A percentile compares a stretch with the other conserved stretches of the same genome.
phyloP scores from a whole-genome alignment of 257 asterid genomes.

The Datura wrightii region DNA sequence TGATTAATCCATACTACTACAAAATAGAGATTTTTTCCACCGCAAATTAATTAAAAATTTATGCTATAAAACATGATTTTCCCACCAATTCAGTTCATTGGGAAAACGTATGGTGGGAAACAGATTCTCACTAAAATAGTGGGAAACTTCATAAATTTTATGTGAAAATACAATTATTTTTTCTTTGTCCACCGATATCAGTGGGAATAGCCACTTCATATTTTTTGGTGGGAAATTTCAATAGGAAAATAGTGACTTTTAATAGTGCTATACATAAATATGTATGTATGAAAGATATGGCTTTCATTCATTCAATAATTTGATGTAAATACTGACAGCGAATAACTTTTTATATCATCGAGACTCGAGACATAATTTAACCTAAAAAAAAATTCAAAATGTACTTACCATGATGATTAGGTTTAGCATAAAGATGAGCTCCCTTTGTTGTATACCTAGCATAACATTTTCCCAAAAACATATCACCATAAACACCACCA shows the following conservation, averaged over 20 bases:
- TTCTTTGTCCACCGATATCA: too few species aligned
- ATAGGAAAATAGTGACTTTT: too few species aligned
- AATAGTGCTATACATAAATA: not conserved
- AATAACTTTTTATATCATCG: not conserved
- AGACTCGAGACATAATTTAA: not conserved
- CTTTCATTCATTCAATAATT: not conserved
- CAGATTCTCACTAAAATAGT: too few species aligned
- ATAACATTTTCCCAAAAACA: slow-evolving; percentile 91
- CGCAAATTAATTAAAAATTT: too few species aligned
- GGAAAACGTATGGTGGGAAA: too few species aligned
- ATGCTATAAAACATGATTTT: too few species aligned
- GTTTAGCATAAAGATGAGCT: slow-evolving; percentile 53
- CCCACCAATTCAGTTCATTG: too few species aligned
- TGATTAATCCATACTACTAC: not conserved
- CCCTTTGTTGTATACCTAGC: slow-evolving; percentile 82
- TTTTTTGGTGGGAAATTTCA: too few species aligned
- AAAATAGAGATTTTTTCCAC: too few species aligned
- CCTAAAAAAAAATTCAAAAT: not conserved
- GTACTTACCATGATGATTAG: slow-evolving; percentile 58
- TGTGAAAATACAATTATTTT: too few species aligned
- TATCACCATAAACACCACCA: slow-evolving; percentile 86
- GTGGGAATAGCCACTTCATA: too few species aligned
- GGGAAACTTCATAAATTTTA: too few species aligned
- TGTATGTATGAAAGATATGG: not conserved
- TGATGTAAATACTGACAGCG: not conserved